Percentiles rank a stretch among this genome's conserved stretches.
These are phyloP conservation scores for Vigna unguiculata DNA, from an alignment of 306 rosid species.

Conservation along the genomic window DNA sequence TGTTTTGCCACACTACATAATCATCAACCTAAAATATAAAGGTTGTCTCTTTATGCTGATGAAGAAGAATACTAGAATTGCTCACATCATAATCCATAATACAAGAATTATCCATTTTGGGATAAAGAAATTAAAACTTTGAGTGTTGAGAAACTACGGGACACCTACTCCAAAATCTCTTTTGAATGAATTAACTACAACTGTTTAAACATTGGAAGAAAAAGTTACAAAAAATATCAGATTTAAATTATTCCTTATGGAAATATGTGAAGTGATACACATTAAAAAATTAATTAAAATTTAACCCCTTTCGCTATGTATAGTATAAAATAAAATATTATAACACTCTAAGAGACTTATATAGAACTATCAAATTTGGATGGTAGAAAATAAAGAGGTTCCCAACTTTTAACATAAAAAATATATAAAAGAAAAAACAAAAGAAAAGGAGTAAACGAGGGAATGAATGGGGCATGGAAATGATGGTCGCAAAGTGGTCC, in stretches of 20 bases:
- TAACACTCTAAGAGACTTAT: too few species aligned
- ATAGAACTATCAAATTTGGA: background rate
- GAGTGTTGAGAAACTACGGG: too few species aligned
- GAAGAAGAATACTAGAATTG: background rate
- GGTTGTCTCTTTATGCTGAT: background rate
- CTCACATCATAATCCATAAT: background rate
- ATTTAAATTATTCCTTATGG: background rate
- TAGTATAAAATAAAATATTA: too few species aligned
- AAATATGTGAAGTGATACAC: too few species aligned
- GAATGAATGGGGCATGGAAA: constrained; percentile 49
- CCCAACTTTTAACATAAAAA: constrained; percentile 29
- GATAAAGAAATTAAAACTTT: too few species aligned
- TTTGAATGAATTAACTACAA: background rate
- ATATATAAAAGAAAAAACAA: too few species aligned
- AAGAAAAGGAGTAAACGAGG: constrained; percentile 2
- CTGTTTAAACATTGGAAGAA: background rate
- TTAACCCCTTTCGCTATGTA: background rate
- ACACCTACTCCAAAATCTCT: background rate
- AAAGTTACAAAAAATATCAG: background rate
- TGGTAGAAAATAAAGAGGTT: constrained; percentile 21
- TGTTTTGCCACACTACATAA: background rate
- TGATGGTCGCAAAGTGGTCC: constrained; percentile 60
- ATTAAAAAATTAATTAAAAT: too few species aligned
- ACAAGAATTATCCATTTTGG: background rate
- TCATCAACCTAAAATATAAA: too few species aligned